Base-by-base conservation (phyloP, 2,329 filamentous ascomycete genomes). In the Cercospora sp. region DNA sequence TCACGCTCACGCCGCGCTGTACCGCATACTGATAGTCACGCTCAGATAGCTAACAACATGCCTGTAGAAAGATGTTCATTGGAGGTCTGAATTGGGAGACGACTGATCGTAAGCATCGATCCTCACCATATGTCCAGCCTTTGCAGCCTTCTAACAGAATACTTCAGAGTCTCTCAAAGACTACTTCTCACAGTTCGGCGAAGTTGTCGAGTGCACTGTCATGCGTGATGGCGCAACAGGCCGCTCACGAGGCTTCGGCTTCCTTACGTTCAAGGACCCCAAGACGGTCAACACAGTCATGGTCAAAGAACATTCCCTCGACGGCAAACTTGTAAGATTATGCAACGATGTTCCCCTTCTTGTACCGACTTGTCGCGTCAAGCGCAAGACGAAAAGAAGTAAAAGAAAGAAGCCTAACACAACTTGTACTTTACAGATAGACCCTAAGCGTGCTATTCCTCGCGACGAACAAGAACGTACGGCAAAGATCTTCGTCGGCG, bases 261-360 rank as follows among this genome's bases (percentile, higher is more conserved):
- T 99, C 82, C 85, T 99, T 70, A 99, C 95, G 0, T 99, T 99
- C 85, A 96, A 92, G 79, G 95, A 99, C 77, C 91, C 95, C 59
- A 97, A 97, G 83, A 97, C 93, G 3, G 95, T 99, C 73, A 99
- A 99, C 79, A 97, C 93, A 73, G 95, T 99, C 72, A 99, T 99
- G 95, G 95, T 99, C 71, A 99, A 99, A 82, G 95, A 99, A 79
- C 95, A 99, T 80, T 97, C 94, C 75, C 87, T 99, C 24, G 95
- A 99, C 79, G 95, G 95, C 70, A 99, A 99, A 82, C 97, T 99
- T 80, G 95, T 98, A 87, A 84, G 92, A 83, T 60, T 61, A 53
- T 49, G 32, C 57, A 63, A 16, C 18, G 61, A 58, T 63, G 30
- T 43, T 18, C 32, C 49, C 62, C 18, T 30, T 40, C 26, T 8